Evolutionary conservation across 148 eudicot genomes (phyloP).

Genomic region (Drosera capensis): DNA sequence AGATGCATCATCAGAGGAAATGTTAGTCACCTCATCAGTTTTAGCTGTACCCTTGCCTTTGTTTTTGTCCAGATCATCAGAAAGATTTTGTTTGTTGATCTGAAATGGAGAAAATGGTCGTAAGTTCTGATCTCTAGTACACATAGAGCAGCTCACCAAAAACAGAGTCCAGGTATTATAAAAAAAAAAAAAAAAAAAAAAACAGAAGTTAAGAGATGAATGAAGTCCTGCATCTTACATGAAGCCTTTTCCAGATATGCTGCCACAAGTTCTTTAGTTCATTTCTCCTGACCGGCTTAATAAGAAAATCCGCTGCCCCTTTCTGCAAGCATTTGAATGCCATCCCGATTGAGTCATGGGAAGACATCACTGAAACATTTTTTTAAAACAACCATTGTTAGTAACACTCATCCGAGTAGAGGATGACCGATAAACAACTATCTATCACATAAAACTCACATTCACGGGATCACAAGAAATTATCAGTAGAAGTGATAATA

Average conservation of each 20-base stretch:
- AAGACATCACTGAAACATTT: slow-evolving; percentile 45
- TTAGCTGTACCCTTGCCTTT: slow-evolving; percentile 14
- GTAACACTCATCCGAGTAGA: background rate
- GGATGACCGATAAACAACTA: background rate
- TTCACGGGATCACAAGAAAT: too few relatives aligned
- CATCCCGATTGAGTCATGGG: slow-evolving; percentile 40
- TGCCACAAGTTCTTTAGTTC: slow-evolving; percentile 65
- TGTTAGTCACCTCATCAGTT: slow-evolving; percentile 9
- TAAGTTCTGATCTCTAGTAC: background rate
- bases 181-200: background rate
- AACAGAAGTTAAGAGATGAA: background rate
- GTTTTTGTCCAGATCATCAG: slow-evolving; percentile 11
- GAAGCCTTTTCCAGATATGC: slow-evolving; percentile 46
- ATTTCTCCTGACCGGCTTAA: slow-evolving; percentile 51
- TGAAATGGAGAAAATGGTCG: slow-evolving; percentile 3
- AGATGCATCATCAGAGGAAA: slow-evolving; percentile 16
- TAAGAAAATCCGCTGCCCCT: slow-evolving; percentile 57
- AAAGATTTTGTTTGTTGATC: slow-evolving; percentile 11
- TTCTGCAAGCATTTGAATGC: slow-evolving; percentile 45
- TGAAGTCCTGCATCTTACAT: slow-evolving; percentile 11
- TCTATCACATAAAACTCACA: too few relatives aligned
- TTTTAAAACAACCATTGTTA: slow-evolving; percentile 3
- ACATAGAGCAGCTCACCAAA: background rate
- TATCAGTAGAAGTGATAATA: slow-evolving; percentile 3
- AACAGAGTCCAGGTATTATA: too few relatives aligned